phyloP scores from a whole-genome alignment of 2,329 filamentous ascomycete species.

The Hymenoscyphus infarciens region DNA sequence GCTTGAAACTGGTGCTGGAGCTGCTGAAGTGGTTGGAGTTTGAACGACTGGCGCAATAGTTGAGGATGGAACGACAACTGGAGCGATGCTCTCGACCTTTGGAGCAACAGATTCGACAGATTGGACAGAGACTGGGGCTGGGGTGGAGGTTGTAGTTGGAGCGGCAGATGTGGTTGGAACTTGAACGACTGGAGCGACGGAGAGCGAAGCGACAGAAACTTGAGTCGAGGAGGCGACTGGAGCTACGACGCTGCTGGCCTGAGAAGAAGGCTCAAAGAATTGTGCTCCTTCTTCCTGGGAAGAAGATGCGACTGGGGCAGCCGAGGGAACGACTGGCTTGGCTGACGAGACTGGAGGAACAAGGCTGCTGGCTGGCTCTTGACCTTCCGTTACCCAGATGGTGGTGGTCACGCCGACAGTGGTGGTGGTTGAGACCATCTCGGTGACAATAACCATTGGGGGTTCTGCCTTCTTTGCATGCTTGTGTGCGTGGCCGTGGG shows the following conservation, averaged over 20 bases:
- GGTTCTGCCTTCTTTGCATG: conserved; percentile 17
- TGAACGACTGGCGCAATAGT: neutral
- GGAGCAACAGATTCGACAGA: neutral
- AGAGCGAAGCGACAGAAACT: conserved; percentile 14
- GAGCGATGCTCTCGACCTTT: neutral
- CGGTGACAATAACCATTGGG: conserved; percentile 45
- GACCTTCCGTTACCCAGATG: conserved; percentile 41
- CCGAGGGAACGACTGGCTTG: conserved; percentile 8
- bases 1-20: conserved; percentile 23
- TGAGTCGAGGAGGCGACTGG: conserved; percentile 11
- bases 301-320: conserved; percentile 2
- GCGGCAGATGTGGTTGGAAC: neutral
- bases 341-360: conserved; percentile 11
- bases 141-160: neutral
- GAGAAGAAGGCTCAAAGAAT: conserved; percentile 28
- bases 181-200: conserved; percentile 1
- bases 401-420: conserved; percentile 40
- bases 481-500: conserved; percentile 34
- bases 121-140: neutral
- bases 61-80: neutral
- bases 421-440: conserved; percentile 44
- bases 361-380: conserved; percentile 4
- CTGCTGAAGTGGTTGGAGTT: conserved; percentile 14
- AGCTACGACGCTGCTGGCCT: conserved; percentile 17
- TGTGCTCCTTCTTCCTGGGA: conserved; percentile 21